Conservation (phyloP, 805 yeast genomes). For the Candida gorgasii region DNA sequence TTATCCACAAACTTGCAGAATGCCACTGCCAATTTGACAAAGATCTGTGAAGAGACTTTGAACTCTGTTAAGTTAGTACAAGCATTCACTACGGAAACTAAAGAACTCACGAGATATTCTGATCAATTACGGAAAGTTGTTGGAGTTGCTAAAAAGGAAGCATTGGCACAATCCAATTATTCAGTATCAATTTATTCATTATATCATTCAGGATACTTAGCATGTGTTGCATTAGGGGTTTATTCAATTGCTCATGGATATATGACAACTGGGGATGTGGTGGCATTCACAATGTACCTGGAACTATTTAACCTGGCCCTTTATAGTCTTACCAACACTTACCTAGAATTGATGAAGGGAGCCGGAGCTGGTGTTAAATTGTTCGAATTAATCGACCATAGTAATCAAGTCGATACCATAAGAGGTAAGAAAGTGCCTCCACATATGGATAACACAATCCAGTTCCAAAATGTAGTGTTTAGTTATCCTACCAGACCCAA, state of each 20-base stretch:
- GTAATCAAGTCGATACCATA: slow-evolving; percentile 36
- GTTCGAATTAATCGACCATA: slow-evolving; percentile 42
- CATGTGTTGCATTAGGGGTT: slow-evolving; percentile 45
- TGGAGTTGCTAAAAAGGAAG: slow-evolving; percentile 44
- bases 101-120: slow-evolving; percentile 40
- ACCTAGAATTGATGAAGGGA: slow-evolving; percentile 49
- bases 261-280: slow-evolving; percentile 50
- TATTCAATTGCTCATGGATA: slow-evolving; percentile 42
- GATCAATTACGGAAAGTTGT: slow-evolving; percentile 41
- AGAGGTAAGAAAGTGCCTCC: slow-evolving; percentile 22
- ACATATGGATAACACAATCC: slow-evolving; percentile 30
- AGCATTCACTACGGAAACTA: slow-evolving; percentile 45
- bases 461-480: slow-evolving; percentile 40
- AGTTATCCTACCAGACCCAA: slow-evolving; percentile 43
- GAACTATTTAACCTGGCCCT: slow-evolving; percentile 46
- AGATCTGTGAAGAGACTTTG: slow-evolving; percentile 44
- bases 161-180: slow-evolving; percentile 46
- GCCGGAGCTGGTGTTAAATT: slow-evolving; percentile 47
- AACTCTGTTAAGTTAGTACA: slow-evolving; percentile 44
- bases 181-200: slow-evolving; percentile 43
- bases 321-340: slow-evolving; percentile 46
- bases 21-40: slow-evolving; percentile 46
- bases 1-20: slow-evolving; percentile 43
- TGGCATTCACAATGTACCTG: slow-evolving; percentile 47
- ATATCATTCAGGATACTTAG: slow-evolving; percentile 44